Evolutionary conservation across 1,284 basidiomycete genomes (phyloP).

Genomic region (Anthracocystis walkeri): DNA sequence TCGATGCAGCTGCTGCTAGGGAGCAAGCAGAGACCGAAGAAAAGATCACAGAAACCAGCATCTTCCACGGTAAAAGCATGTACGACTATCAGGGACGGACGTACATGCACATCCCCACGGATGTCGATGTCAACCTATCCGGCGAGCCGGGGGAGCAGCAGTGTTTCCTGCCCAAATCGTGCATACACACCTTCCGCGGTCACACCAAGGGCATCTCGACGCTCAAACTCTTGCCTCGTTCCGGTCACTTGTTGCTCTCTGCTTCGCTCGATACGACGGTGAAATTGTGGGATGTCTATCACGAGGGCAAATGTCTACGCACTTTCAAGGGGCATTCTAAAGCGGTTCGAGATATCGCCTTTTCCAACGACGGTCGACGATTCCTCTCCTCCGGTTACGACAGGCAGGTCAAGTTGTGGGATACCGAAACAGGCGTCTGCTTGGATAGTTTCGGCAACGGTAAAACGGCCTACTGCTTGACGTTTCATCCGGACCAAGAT

Average conservation of each 20-base stretch:
- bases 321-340: slow-evolving; percentile 98
- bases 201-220: slow-evolving; percentile 97
- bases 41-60: slow-evolving; percentile 86
- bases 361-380: slow-evolving; percentile 88
- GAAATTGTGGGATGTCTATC: slow-evolving; percentile 99
- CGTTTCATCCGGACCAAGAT: slow-evolving; percentile 94
- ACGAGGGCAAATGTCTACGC: slow-evolving; percentile 92
- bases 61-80: slow-evolving; percentile 97
- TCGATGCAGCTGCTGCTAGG: slow-evolving; percentile 74
- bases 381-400: slow-evolving; percentile 96
- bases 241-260: slow-evolving; percentile 90
- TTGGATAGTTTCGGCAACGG: slow-evolving; percentile 94
- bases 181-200: slow-evolving; percentile 97
- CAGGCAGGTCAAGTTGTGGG: slow-evolving; percentile 97
- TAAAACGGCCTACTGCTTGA: slow-evolving; percentile 93
- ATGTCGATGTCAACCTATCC: slow-evolving; percentile 76
- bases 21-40: slow-evolving; percentile 81
- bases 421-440: slow-evolving; percentile 97
- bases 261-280: slow-evolving; percentile 99
- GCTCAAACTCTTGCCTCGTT: slow-evolving; percentile 89
- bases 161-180: slow-evolving; percentile 91
- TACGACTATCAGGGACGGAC: slow-evolving; percentile 98
- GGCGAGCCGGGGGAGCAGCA: slow-evolving; percentile 87
- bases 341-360: slow-evolving; percentile 94
- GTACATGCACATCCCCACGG: slow-evolving; percentile 90